Conservation (phyloP, 2,329 filamentous ascomycete genomes). For the Neocucurbitaria cava region DNA sequence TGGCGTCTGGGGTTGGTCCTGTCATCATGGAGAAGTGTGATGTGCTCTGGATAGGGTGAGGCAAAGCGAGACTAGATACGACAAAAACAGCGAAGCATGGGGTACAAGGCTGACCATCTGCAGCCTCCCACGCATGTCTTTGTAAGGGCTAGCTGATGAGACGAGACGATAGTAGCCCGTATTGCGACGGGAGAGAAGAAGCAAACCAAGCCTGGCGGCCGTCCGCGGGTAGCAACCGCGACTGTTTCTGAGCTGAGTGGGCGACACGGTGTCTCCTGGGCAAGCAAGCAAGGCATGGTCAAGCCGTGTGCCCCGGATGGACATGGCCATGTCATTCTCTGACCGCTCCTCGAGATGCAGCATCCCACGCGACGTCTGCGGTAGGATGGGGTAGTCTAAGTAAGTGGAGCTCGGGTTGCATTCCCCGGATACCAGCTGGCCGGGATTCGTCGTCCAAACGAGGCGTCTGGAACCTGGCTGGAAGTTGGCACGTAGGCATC, state of each 20-base stretch:
- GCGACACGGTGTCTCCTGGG: conserved; percentile 13
- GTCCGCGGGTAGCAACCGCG: conserved; percentile 11
- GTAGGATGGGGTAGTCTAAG: conserved; percentile 30
- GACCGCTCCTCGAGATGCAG: conserved; percentile 30
- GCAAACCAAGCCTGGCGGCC: conserved; percentile 13
- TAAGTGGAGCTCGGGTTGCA: conserved; percentile 31
- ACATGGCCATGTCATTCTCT: conserved; percentile 25
- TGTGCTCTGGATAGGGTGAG: conserved; percentile 1
- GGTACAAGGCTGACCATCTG: conserved; percentile 9
- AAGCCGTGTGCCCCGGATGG: conserved; percentile 4
- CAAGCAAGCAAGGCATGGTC: conserved; percentile 9
- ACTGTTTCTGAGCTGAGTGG: conserved; percentile 13
- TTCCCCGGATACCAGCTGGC: conserved; percentile 30
- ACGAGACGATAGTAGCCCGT: conserved; percentile 1
- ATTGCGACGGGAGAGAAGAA: conserved; percentile 18
- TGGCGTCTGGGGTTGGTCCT: conserved; percentile 29
- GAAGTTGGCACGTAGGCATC: not conserved
- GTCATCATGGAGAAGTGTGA: conserved; percentile 17
- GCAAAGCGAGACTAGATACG: conserved; percentile 14
- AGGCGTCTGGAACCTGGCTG: conserved; percentile 23
- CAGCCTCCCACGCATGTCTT: conserved; percentile 17
- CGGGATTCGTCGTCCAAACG: conserved; percentile 22
- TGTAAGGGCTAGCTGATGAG: conserved; percentile 9
- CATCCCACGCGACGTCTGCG: conserved; percentile 35
- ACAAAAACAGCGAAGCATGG: conserved; percentile 11